phyloP scores from a whole-genome alignment of 805 yeast species.

The Candida taoyuanica region DNA sequence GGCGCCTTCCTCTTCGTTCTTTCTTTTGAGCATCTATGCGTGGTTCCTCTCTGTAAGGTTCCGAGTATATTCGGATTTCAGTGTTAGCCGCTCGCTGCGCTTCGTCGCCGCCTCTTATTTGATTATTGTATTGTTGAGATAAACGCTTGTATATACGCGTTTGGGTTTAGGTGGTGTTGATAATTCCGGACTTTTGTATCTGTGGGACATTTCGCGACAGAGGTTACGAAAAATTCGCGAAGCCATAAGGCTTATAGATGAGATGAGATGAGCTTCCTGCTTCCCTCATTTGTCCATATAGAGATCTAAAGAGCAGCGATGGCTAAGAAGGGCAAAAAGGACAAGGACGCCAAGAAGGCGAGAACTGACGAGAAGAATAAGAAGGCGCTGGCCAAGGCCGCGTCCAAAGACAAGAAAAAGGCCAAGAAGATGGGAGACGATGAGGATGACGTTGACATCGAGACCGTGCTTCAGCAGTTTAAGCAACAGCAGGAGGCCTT shows the following conservation, averaged over 20 bases:
- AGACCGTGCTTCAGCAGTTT: constrained; percentile 70
- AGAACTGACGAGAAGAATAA: constrained; percentile 77
- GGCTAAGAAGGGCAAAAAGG: constrained; percentile 87
- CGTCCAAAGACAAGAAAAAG: constrained; percentile 64
- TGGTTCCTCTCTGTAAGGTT: neutral
- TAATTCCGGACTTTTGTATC: too few species aligned
- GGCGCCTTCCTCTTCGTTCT: constrained; percentile 52
- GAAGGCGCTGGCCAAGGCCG: constrained; percentile 73
- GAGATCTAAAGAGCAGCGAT: constrained; percentile 31
- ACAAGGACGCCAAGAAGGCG: constrained; percentile 89
- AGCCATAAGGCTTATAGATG: too few species aligned
- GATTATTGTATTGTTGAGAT: too few species aligned
- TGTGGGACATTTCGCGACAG: too few species aligned
- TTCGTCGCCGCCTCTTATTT: too few species aligned
- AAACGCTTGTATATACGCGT: too few species aligned
- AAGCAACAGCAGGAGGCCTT: constrained; percentile 78
- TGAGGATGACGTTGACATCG: constrained; percentile 82
- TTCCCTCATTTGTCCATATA: neutral
- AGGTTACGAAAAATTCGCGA: too few species aligned
- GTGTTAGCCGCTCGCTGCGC: too few species aligned
- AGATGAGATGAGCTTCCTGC: neutral
- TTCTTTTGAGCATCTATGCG: constrained; percentile 43
- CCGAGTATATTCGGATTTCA: too few species aligned
- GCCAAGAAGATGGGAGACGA: constrained; percentile 74
- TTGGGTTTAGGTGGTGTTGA: too few species aligned